Evolutionary conservation across 2,329 filamentous ascomycete genomes (phyloP), one percentile per base, ranked within the genome.

Genomic region (Phyllosticta citribraziliensis): DNA sequence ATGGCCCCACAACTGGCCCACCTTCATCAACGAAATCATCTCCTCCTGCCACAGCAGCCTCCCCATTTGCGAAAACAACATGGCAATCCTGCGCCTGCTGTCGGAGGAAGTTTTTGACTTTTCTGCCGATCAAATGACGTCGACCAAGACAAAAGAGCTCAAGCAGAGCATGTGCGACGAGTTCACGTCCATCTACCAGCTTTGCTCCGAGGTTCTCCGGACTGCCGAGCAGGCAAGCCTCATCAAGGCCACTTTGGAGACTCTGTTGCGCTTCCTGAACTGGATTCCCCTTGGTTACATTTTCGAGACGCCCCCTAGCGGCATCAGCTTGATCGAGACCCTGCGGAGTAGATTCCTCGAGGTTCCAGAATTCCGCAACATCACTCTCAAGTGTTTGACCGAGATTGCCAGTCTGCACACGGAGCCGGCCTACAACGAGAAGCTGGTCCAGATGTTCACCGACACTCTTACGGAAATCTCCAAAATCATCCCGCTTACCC

Each of bases 1-100:
- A 77, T 99, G 94, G 94, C 94, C 94, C 62, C 93, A 97, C 78
- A 96, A 99, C 81, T 99, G 95, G 94, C 94, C 95, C 11, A 96
- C 91, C 20, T 99, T 99, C 77, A 97, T 99, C 83, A 97, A 97
- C 80, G 94, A 99, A 80, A 99, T 99, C 76, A 91, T 99, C 69
- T 88, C 91, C 22, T 93, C 94, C 61, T 97, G 92, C 77, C 92
- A 96, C 74, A 93, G 90, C 67, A 97, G 89, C 76, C 81, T 99
- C 59, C 94, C 93, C 47, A 95, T 99, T 69, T 99, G 95, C 83
- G 94, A 99, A 79, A 99, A 99, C 80, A 99, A 99, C 81, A 99
- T 99, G 94, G 91, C 90, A 66, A 97, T 99, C 68, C 84, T 99
- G 67, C 88, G 94, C 63, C 80, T 99, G 69, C 83, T 99, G 54